phyloP scores from a whole-genome alignment of 2,329 filamentous ascomycete species.

The Nemania sp. region DNA sequence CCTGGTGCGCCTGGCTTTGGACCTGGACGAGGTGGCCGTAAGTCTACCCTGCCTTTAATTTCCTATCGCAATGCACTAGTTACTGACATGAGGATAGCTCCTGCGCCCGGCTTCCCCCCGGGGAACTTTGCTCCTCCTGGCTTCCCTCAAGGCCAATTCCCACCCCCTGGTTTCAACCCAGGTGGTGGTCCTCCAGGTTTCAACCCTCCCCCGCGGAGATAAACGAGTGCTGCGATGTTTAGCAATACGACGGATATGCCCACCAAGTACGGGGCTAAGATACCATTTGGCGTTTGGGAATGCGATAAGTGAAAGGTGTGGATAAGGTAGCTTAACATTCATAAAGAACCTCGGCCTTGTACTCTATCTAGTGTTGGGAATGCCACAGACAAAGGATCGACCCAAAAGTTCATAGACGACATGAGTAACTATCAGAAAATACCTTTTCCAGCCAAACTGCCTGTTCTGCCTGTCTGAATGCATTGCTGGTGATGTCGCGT shows the following conservation, averaged over 20 bases:
- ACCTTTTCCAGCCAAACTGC: background rate
- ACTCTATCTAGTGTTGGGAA: slow-evolving; percentile 23
- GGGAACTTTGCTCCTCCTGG: slow-evolving; percentile 53
- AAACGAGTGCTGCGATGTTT: slow-evolving; percentile 30
- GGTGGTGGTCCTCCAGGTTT: slow-evolving; percentile 67
- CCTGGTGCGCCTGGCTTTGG: slow-evolving; percentile 54
- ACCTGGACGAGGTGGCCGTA: slow-evolving; percentile 60
- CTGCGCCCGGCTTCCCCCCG: slow-evolving; percentile 36
- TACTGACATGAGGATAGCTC: slow-evolving; percentile 33
- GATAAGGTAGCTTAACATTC: slow-evolving; percentile 34
- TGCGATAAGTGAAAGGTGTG: slow-evolving; percentile 29
- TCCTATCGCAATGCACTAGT: slow-evolving; percentile 2
- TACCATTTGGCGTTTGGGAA: slow-evolving; percentile 41
- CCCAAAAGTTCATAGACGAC: slow-evolving; percentile 16
- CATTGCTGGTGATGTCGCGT: slow-evolving; percentile 9
- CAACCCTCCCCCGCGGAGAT: slow-evolving; percentile 71
- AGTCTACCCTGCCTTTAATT: slow-evolving; percentile 41
- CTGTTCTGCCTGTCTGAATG: background rate
- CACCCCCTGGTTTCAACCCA: slow-evolving; percentile 58
- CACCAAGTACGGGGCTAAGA: slow-evolving; percentile 20
- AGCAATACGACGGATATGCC: slow-evolving; percentile 16
- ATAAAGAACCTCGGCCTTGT: slow-evolving; percentile 26
- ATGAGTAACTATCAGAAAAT: background rate
- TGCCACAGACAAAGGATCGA: slow-evolving; percentile 22
- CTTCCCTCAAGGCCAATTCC: slow-evolving; percentile 51